Evolutionary conservation across 805 yeast species (phyloP).

Genomic region (Yamadazyma nakazawae): DNA sequence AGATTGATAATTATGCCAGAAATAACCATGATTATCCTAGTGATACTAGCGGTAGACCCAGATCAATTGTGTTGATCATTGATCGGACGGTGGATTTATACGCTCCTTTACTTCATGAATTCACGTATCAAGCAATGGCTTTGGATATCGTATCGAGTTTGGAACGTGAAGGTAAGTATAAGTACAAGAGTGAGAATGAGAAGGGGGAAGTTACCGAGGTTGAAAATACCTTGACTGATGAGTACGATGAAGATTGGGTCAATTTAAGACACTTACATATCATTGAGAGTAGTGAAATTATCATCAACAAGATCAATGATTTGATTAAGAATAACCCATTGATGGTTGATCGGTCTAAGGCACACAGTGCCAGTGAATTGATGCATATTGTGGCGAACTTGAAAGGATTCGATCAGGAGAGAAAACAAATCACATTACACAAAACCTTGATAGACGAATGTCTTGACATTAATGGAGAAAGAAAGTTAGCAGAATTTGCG

Average conservation of each 20-base stretch:
- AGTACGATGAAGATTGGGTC: conserved; percentile 73
- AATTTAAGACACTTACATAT: conserved; percentile 71
- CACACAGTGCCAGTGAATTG: conserved; percentile 65
- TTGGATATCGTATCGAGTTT: conserved; percentile 59
- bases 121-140: conserved; percentile 88
- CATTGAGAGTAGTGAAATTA: conserved; percentile 63
- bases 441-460: conserved; percentile 63
- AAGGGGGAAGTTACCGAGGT: conserved; percentile 30
- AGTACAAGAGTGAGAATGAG: conserved; percentile 56
- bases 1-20: conserved; percentile 74
- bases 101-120: conserved; percentile 85
- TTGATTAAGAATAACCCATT: conserved; percentile 71
- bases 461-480: conserved; percentile 53
- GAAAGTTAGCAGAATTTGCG: conserved; percentile 59
- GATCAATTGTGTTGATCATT: conserved; percentile 69
- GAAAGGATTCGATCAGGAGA: conserved; percentile 64
- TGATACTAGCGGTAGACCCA: conserved; percentile 48
- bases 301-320: conserved; percentile 57
- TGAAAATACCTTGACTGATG: conserved; percentile 45
- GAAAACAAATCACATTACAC: conserved; percentile 58
- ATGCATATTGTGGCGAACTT: conserved; percentile 71
- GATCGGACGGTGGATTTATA: conserved; percentile 83
- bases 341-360: conserved; percentile 64
- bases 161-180: conserved; percentile 44
- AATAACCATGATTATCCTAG: conserved; percentile 59